These are phyloP conservation scores for Rhodosporidiobolus odoratus DNA, from an alignment of 768 basidiomycete genomes.

Conservation along the genomic window DNA sequence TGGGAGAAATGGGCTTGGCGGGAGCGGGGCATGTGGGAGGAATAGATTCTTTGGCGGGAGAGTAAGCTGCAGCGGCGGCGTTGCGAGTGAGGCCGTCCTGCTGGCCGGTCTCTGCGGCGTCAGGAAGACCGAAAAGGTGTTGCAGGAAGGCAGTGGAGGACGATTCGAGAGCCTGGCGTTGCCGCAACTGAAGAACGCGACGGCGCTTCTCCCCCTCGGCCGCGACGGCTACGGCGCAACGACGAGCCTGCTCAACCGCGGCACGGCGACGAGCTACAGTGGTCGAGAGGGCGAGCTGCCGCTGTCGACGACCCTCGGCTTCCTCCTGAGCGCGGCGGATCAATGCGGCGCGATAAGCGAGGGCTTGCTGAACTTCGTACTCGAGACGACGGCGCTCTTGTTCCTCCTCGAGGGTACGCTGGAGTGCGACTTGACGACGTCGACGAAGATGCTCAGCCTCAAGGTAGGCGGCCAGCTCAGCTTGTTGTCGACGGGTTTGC, in stretches of 20 bases:
- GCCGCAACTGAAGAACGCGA: background rate
- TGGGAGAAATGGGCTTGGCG: too few species aligned
- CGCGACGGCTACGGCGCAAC: background rate
- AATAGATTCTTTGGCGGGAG: too few species aligned
- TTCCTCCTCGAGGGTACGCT: background rate
- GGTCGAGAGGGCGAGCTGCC: background rate
- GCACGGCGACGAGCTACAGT: background rate
- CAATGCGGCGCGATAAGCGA: background rate
- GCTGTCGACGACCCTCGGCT: background rate
- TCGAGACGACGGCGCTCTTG: background rate
- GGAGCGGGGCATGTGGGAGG: too few species aligned
- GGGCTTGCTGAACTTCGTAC: background rate
- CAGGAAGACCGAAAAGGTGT: background rate
- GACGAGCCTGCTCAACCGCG: background rate
- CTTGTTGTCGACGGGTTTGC: constrained; percentile 2
- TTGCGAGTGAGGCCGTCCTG: background rate
- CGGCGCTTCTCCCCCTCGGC: background rate
- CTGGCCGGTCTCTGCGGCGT: background rate
- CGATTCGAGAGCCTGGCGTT: background rate
- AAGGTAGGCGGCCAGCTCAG: constrained; percentile 10
- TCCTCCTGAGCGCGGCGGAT: background rate
- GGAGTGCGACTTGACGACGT: background rate
- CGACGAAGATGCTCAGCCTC: background rate
- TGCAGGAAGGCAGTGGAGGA: background rate
- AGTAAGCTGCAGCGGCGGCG: background rate